These are phyloP conservation scores for Asterionellopsis glacialis DNA, from an alignment of 108 stramenopile species.

Conservation along the genomic window DNA sequence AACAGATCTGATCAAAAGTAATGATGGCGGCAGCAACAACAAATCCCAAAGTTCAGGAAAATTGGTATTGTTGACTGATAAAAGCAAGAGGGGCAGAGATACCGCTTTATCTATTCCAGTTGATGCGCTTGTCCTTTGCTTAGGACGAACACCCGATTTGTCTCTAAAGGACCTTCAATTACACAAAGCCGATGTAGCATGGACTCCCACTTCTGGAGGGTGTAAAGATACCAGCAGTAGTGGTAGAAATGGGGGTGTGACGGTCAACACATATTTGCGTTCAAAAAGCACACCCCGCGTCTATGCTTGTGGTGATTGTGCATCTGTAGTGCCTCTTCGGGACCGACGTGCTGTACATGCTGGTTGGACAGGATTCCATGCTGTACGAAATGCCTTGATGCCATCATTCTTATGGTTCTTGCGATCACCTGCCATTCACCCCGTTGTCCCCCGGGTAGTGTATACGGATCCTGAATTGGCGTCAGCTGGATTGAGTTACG, in stretches of 20 bases:
- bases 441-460: slow-evolving; percentile 34
- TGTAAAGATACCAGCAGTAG: too few species aligned
- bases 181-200: slow-evolving; percentile 18
- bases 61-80: slow-evolving; percentile 7
- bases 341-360: slow-evolving; percentile 33
- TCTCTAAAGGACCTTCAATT: slow-evolving; percentile 17
- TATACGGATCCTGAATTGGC: slow-evolving; percentile 49
- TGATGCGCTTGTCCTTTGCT: slow-evolving; percentile 23
- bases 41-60: background rate
- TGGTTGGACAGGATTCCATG: slow-evolving; percentile 50
- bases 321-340: slow-evolving; percentile 8
- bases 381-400: slow-evolving; percentile 15
- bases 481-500: slow-evolving; percentile 26
- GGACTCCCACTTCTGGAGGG: too few species aligned
- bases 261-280: slow-evolving; percentile 23
- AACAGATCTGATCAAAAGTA: background rate
- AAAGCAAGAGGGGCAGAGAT: too few species aligned
- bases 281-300: slow-evolving; percentile 20
- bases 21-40: too few species aligned
- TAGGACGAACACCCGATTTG: slow-evolving; percentile 24
- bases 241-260: slow-evolving; percentile 12
- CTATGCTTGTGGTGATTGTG: slow-evolving; percentile 44
- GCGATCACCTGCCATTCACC: slow-evolving; percentile 13
- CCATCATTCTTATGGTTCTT: slow-evolving; percentile 17
- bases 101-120: background rate